Percentiles rank a stretch among this genome's conserved stretches.
These are phyloP conservation scores for Aspergillus oerlinghausenensis DNA, from an alignment of 2,329 filamentous ascomycete genomes.

Conservation along the genomic window DNA sequence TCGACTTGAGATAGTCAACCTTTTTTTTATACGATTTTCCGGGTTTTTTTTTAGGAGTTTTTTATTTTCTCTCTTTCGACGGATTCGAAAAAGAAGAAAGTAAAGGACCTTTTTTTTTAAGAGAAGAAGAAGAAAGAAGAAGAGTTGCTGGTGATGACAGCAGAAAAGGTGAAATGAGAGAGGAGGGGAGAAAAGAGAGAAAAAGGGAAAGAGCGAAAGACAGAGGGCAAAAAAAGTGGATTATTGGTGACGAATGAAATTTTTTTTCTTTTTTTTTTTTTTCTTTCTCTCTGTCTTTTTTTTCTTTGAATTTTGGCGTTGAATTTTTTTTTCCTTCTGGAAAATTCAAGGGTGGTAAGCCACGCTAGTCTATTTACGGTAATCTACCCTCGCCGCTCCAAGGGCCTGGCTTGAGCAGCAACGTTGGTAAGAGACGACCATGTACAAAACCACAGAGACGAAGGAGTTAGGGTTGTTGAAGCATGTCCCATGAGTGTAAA, in stretches of 20 bases:
- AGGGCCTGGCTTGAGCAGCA: conserved; percentile 5
- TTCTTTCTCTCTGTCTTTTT: conserved; percentile 9
- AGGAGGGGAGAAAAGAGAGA: conserved; percentile 20
- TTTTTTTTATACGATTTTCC: conserved; percentile 38
- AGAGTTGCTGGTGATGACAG: conserved; percentile 21
- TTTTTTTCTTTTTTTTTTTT: too few relatives aligned
- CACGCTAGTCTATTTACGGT: conserved; percentile 20
- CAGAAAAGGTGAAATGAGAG: conserved; percentile 23
- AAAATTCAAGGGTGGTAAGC: conserved; percentile 2
- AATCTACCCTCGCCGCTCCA: conserved; percentile 12
- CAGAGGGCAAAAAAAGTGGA: conserved; percentile 23
- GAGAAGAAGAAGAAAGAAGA: conserved; percentile 21
- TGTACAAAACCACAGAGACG: neutral
- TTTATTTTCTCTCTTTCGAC: conserved; percentile 30
- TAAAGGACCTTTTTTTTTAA: conserved; percentile 4
- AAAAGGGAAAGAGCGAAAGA: conserved; percentile 23
- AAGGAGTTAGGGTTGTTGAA: neutral
- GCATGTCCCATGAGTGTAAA: neutral
- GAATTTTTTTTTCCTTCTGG: neutral
- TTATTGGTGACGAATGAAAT: conserved; percentile 11
- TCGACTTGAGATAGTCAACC: conserved; percentile 13
- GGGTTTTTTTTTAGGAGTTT: conserved; percentile 35
- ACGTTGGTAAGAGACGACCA: neutral
- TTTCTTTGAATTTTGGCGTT: conserved; percentile 2
- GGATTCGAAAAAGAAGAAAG: conserved; percentile 26